phyloP scores from a whole-genome alignment of 1,139 yeast species.

The Taphrina betulina region DNA sequence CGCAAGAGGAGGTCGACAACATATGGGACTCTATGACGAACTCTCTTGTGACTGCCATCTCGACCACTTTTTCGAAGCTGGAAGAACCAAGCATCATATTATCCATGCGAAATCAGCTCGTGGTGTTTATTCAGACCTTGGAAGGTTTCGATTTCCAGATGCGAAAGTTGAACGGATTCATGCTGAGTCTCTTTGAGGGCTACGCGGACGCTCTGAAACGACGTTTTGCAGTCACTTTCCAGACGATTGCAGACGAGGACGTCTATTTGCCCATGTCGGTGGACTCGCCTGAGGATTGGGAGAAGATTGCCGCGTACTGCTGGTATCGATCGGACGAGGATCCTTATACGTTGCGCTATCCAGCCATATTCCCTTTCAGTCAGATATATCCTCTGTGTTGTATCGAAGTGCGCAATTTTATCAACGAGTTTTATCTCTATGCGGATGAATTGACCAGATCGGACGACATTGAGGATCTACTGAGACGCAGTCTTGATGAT shows the following conservation, averaged over 20 bases:
- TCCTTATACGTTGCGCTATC: conserved; percentile 55
- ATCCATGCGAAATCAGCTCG: conserved; percentile 59
- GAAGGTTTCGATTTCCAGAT: conserved; percentile 63
- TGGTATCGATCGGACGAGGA: conserved; percentile 63
- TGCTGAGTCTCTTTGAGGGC: conserved; percentile 60
- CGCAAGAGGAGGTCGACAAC: conserved; percentile 57
- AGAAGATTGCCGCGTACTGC: conserved; percentile 60
- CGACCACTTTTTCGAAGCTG: conserved; percentile 41
- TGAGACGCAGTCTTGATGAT: conserved; percentile 58
- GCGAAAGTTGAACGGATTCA: conserved; percentile 60
- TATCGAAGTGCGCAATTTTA: conserved; percentile 64
- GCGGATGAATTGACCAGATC: conserved; percentile 58
- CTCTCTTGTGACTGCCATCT: conserved; percentile 40
- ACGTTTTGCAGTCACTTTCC: conserved; percentile 63
- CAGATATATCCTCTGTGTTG: conserved; percentile 85
- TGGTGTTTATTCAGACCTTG: conserved; percentile 72
- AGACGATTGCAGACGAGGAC: conserved; percentile 66
- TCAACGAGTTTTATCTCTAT: conserved; percentile 62
- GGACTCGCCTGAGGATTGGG: conserved; percentile 59
- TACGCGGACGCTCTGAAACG: conserved; percentile 58
- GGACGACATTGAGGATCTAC: conserved; percentile 44
- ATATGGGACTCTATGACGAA: conserved; percentile 68
- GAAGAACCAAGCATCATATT: conserved; percentile 47
- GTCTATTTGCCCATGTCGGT: conserved; percentile 86
- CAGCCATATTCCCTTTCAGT: conserved; percentile 82